Evolutionary conservation across 1,284 basidiomycete genomes (phyloP), one percentile per base, ranked within the genome.

Genomic region (Papiliotrema nemorosa): DNA sequence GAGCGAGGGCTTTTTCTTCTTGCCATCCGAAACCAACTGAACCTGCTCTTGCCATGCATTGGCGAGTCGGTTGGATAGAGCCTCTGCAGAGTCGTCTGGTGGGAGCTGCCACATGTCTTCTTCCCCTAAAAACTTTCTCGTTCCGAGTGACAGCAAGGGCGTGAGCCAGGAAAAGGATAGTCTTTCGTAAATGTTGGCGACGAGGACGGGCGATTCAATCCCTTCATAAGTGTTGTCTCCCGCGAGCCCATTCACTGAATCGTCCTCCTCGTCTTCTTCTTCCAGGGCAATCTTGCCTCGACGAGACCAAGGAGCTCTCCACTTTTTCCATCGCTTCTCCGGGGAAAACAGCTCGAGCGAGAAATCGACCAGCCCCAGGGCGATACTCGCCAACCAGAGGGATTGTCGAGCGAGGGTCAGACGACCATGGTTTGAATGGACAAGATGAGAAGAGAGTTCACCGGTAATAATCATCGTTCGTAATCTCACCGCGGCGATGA

Each of bases 171-270:
- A 66, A 53, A 73, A 74, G 9, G 71, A 74, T 25, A 73, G 56
- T 26, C 60, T 54, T 49, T 73, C 69, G 69, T 84, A 97, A 43
- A 94, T 79, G 72, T 94, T 96, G 29, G 93, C 90, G 0, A 82
- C 85, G 20, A 86, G 67, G 1, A 86, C 74, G 0, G 91, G 92
- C 64, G 79, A 87, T 67, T 91, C 88, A 25, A 75, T 65, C 45
- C 78, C 76, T 7, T 78, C 78, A 50, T 80, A 78, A 13, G 20
- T 58, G 52, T 20, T 38, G 6, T 64, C 25, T 21, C 38, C 53
- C 14, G 54, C 50, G n/a, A 62, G 50, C 5, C 44, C 48, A 31
- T 64, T 60, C n/a, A 56, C 47, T 21, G 50, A 53, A 31, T 49
- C 35, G 9, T 66, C 66, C 22, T 70, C 69, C 44, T 75, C 70